Base-by-base conservation (phyloP, 1,139 yeast genomes). In the Suhomyces maxii region DNA sequence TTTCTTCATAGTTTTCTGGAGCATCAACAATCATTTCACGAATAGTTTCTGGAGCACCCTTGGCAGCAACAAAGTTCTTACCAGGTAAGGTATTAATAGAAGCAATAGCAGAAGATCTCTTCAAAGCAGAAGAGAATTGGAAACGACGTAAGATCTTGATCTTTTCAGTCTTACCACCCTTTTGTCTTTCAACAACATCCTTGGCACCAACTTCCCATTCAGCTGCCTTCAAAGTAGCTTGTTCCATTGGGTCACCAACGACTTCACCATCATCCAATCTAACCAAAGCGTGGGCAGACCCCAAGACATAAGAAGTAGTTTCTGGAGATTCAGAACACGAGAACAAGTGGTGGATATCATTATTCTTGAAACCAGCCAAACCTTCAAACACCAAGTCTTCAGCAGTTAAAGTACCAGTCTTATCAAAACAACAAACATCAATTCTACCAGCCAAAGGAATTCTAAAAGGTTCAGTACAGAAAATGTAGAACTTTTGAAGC, bases 41-140 rank as follows among this genome's bases (percentile, higher is more conserved):
- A 58, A 93, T 82, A 31, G 98, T 93, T 71, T 93, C 99, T n/a
- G 99, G 99, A 1, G 99, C 99, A 76, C 99, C 99, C 69, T 95
- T 95, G 39, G 86, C 96, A 56, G 97, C 86, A 42, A 91, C 95
- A 57, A 90, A 77, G 52, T 82, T 68, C 55, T 85, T 80, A 41
- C 74, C 74, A n/a, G 66, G 68, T 34, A 71, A 49, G 42, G 81
- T 70, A 53, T 74, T 77, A 43, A 83, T 71, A 39, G 73, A 69
- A n/a, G 97, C 87, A 57, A 93, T 82, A 40, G 95, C 80, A n/a
- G 97, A 82, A 9, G 98, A 91, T 70, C 99, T 85, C 68, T 95
- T 93, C 65, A 93, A 79, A 44, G 97, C 90, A 48, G 98, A 91
- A 39, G 97, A 89, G 65, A 93, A 93, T 70, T 93, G 98, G 82